Evolutionary conservation across 2,329 filamentous ascomycete species (phyloP).

Genomic region (Aspergillus brunneoviolaceus): DNA sequence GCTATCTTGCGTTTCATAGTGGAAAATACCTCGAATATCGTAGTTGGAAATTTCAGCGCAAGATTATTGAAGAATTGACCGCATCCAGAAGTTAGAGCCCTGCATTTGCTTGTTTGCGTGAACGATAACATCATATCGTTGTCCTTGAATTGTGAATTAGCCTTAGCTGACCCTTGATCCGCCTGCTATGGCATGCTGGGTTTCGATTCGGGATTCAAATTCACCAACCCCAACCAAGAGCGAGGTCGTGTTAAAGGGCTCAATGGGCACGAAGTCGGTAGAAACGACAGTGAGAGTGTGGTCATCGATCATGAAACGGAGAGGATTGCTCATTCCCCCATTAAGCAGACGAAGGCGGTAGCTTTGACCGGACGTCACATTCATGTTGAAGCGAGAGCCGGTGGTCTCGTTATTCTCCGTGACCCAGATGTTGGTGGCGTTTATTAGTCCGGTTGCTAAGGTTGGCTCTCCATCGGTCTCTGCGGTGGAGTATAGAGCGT

Average conservation of each 20-base stretch:
- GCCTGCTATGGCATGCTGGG: too few species aligned
- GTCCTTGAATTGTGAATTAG: background rate
- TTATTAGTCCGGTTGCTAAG: background rate
- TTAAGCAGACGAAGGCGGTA: slow-evolving; percentile 32
- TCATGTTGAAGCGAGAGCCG: background rate
- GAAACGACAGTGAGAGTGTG: slow-evolving; percentile 60
- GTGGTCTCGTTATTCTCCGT: background rate
- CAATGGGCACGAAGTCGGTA: slow-evolving; percentile 58
- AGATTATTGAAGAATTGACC: slow-evolving; percentile 43
- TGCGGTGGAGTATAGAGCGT: background rate
- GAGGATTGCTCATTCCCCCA: slow-evolving; percentile 23
- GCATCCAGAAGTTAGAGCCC: slow-evolving; percentile 39
- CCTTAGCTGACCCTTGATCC: background rate
- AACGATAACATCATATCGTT: slow-evolving; percentile 40
- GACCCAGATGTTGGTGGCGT: background rate
- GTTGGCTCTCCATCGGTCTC: background rate
- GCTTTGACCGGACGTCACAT: background rate
- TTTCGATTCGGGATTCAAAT: too few species aligned
- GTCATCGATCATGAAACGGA: slow-evolving; percentile 50
- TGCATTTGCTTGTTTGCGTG: slow-evolving; percentile 23
- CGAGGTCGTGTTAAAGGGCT: slow-evolving; percentile 51
- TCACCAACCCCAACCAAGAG: background rate
- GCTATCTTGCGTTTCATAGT: background rate
- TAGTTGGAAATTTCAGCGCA: slow-evolving; percentile 44
- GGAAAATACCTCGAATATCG: slow-evolving; percentile 52